phyloP scores from a whole-genome alignment of 495 filamentous ascomycete genomes.

The Cercophora sp. region DNA sequence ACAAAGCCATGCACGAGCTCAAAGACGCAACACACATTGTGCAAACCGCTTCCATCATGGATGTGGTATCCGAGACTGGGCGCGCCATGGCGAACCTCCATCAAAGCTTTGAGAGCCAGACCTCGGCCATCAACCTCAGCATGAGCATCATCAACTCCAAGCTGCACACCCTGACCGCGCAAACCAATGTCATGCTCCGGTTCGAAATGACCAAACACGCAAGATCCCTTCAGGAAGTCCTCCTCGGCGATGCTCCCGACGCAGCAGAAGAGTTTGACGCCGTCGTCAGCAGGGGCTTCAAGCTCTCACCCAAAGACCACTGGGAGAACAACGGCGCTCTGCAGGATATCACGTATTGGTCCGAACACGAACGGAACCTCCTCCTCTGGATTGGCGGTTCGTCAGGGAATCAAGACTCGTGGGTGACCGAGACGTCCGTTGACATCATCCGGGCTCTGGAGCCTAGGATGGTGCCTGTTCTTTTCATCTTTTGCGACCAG shows the following conservation, averaged over 20 bases:
- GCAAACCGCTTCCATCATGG: constrained; percentile 11
- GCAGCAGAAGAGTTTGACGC: constrained; percentile 3
- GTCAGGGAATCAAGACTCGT: constrained; percentile 7
- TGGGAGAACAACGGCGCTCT: constrained; percentile 17
- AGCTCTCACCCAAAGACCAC: constrained; percentile 14
- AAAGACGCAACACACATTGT: constrained; percentile 8
- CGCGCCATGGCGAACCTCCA: neutral
- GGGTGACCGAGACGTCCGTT: constrained; percentile 11
- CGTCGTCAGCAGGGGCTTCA: neutral
- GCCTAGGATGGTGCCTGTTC: constrained; percentile 4
- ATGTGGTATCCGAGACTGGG: constrained; percentile 1
- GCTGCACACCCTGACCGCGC: constrained; percentile 3
- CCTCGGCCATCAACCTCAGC: constrained; percentile 1
- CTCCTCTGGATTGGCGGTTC: constrained; percentile 12
- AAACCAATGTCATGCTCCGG: constrained; percentile 2
- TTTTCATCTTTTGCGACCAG: constrained; percentile 8
- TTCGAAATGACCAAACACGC: constrained; percentile 13
- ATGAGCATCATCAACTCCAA: constrained; percentile 12
- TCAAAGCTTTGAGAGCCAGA: constrained; percentile 7
- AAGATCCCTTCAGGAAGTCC: constrained; percentile 6
- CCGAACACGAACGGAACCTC: constrained; percentile 1
- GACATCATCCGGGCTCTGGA: constrained; percentile 10
- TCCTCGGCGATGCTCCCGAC: constrained; percentile 7
- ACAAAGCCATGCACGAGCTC: constrained; percentile 8
- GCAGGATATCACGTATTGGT: constrained; percentile 5